Conservation (phyloP, 2,329 filamentous ascomycete species). For the Sporothrix luriei region DNA sequence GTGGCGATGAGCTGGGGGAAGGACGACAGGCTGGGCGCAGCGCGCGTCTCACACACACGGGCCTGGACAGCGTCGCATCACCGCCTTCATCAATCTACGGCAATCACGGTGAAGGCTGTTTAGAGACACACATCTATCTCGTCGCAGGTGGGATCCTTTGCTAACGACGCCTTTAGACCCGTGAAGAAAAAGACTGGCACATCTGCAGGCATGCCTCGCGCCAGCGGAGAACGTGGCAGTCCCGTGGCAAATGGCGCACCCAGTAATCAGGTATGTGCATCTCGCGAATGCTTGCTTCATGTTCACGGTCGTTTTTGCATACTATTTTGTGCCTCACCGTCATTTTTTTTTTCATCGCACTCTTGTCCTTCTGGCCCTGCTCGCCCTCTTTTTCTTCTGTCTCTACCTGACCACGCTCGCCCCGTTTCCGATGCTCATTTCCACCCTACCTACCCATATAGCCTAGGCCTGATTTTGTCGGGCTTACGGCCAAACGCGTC, state of each 20-base stretch:
- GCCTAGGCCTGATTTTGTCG: slow-evolving; percentile 28
- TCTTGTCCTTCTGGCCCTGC: slow-evolving; percentile 3
- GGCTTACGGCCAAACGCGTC: slow-evolving; percentile 34
- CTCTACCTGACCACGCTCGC: slow-evolving; percentile 3
- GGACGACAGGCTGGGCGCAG: background rate
- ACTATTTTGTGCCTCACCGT: slow-evolving; percentile 32
- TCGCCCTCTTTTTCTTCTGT: slow-evolving; percentile 4
- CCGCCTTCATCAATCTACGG: background rate
- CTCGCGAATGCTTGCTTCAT: background rate
- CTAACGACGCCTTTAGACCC: slow-evolving; percentile 55
- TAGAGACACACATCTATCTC: background rate
- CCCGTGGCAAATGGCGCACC: slow-evolving; percentile 60
- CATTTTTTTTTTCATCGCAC: slow-evolving; percentile 27
- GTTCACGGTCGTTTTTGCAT: slow-evolving; percentile 25
- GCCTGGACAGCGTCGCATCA: slow-evolving; percentile 1
- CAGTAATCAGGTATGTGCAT: slow-evolving; percentile 56
- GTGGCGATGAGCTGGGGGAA: slow-evolving; percentile 12
- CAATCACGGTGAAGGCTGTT: background rate
- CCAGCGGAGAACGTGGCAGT: slow-evolving; percentile 65
- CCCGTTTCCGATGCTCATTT: slow-evolving; percentile 26
- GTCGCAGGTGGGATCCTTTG: background rate
- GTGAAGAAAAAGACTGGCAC: slow-evolving; percentile 74
- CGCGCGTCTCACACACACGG: background rate
- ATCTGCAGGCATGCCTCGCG: slow-evolving; percentile 68
- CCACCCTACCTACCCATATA: slow-evolving; percentile 18